Percentiles rank a stretch among this genome's conserved stretches.
Evolutionary conservation across 2,329 filamentous ascomycete genomes (phyloP).

Genomic region (Ambrosiella cleistominuta): DNA sequence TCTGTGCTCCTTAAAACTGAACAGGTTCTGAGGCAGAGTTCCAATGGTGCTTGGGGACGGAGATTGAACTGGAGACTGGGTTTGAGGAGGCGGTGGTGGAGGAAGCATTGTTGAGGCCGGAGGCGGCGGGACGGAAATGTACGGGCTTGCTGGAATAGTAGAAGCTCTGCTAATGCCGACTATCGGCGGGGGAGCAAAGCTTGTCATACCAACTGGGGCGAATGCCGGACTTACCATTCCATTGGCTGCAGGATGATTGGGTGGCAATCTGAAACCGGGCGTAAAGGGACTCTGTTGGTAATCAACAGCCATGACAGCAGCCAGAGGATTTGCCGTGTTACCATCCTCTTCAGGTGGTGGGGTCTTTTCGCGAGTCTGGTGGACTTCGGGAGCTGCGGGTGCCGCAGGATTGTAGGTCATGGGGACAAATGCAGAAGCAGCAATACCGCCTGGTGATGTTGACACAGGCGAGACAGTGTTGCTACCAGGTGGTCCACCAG

Average conservation of each 20-base stretch:
- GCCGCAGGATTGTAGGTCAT: slow-evolving; percentile 68
- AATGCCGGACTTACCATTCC: slow-evolving; percentile 25
- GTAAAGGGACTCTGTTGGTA: slow-evolving; percentile 35
- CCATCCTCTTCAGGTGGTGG: slow-evolving; percentile 43
- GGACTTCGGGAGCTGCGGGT: slow-evolving; percentile 54
- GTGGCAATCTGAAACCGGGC: slow-evolving; percentile 31
- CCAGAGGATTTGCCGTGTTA: slow-evolving; percentile 38
- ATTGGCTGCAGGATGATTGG: slow-evolving; percentile 26
- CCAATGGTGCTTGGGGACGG: slow-evolving; percentile 13
- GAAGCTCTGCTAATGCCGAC: slow-evolving; percentile 27
- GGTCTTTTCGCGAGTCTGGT: slow-evolving; percentile 61
- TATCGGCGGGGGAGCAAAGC: slow-evolving; percentile 22
- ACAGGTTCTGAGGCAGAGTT: slow-evolving; percentile 4
- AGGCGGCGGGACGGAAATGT: slow-evolving; percentile 19
- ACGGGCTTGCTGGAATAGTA: slow-evolving; percentile 25
- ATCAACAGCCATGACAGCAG: slow-evolving; percentile 39
- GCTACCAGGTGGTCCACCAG: slow-evolving; percentile 14
- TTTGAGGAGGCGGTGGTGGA: slow-evolving; percentile 14
- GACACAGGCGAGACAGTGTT: background rate
- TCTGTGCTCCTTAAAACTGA: slow-evolving; percentile 4
- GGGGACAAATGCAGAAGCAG: slow-evolving; percentile 31
- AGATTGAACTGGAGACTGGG: slow-evolving; percentile 15
- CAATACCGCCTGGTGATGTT: slow-evolving; percentile 19
- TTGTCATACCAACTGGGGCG: slow-evolving; percentile 27
- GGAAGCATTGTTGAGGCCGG: slow-evolving; percentile 22